Conservation (phyloP, 306 rosid species). For the Gynostemma pentaphyllum region DNA sequence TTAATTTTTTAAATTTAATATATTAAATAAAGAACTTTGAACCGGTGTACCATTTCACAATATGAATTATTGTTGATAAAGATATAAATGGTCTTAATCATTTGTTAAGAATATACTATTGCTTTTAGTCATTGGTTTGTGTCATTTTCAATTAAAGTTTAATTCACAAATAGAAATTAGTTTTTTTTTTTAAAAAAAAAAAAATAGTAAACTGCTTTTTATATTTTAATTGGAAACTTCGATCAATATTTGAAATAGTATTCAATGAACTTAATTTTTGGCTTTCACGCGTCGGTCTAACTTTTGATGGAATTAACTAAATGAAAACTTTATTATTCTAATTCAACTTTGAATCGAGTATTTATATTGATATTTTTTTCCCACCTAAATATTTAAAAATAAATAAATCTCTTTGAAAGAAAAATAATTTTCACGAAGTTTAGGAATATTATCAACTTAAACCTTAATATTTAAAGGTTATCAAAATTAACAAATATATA, state of each 20-base stretch:
- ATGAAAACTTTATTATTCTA: not conserved
- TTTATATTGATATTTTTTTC: not conserved
- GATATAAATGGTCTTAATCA: not conserved
- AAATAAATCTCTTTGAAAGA: no score
- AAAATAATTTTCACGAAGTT: no score
- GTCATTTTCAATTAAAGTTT: not conserved
- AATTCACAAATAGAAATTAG: not conserved
- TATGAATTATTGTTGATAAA: not conserved
- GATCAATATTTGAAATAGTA: not conserved
- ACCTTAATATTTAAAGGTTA: no score
- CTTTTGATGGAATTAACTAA: not conserved
- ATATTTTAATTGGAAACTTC: not conserved
- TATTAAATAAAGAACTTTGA: not conserved
- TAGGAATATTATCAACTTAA: no score
- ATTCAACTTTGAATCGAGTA: not conserved
- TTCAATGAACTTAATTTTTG: not conserved
- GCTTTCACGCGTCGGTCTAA: no score
- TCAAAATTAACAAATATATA: no score
- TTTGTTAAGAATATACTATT: not conserved
- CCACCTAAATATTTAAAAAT: no score
- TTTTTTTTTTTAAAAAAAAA: no score
- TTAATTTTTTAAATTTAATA: not conserved
- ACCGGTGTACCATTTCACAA: not conserved
- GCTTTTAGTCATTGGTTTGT: not conserved
- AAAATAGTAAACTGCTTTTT: not conserved